Percentiles rank a stretch among this genome's conserved stretches.
Conservation (phyloP, 768 basidiomycete genomes). For the Favolaschia claudopus region DNA sequence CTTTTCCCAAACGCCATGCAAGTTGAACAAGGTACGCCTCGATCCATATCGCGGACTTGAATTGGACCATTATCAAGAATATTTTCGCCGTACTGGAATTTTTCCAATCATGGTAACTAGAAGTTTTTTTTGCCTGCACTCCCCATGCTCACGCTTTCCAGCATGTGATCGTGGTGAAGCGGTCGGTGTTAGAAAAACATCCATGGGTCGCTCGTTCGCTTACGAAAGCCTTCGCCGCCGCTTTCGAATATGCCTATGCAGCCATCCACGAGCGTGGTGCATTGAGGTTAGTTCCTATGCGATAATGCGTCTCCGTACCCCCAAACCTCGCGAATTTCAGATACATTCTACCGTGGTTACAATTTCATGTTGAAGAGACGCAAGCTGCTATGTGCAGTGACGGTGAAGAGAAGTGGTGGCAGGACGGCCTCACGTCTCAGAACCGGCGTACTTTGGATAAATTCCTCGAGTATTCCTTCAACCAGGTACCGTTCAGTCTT, state of each 20-base stretch:
- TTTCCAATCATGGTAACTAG: constrained; percentile 24
- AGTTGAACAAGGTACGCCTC: constrained; percentile 15
- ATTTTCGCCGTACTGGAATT: constrained; percentile 27
- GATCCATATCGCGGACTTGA: neutral
- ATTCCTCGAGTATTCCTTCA: constrained; percentile 16
- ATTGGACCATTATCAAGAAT: constrained; percentile 8
- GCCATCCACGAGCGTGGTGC: constrained; percentile 28
- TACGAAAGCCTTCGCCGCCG: constrained; percentile 24
- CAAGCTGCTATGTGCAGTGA: constrained; percentile 20
- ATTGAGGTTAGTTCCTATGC: neutral
- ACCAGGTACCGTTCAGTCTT: neutral
- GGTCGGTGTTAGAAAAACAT: constrained; percentile 19
- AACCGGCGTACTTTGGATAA: constrained; percentile 26
- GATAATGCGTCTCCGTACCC: neutral
- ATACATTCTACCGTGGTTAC: constrained; percentile 26
- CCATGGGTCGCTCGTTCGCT: constrained; percentile 26
- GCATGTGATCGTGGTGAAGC: constrained; percentile 26
- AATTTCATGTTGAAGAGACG: constrained; percentile 28
- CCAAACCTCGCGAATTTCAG: neutral
- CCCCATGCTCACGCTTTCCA: neutral
- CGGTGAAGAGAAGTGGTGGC: constrained; percentile 26
- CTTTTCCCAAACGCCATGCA: constrained; percentile 23
- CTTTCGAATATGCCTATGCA: constrained; percentile 28
- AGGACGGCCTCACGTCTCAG: constrained; percentile 26
- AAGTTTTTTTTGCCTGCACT: neutral